These are phyloP conservation scores for Metschnikowia arizonensis DNA, from an alignment of 805 yeast genomes.

Conservation along the genomic window DNA sequence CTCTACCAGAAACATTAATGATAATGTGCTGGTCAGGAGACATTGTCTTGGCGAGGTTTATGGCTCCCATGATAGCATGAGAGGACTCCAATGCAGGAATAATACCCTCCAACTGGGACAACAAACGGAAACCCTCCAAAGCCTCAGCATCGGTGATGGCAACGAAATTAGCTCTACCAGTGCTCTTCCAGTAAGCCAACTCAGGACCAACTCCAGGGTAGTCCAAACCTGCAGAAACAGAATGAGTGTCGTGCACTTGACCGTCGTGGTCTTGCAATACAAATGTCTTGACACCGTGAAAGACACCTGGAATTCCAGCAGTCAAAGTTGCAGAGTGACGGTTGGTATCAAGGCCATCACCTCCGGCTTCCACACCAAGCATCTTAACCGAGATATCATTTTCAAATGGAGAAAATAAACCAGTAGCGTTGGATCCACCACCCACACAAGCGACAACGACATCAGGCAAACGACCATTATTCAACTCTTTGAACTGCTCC, in stretches of 20 bases:
- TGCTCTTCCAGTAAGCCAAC: conserved; percentile 89
- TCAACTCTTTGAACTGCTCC: conserved; percentile 77
- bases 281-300: conserved; percentile 95
- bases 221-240: conserved; percentile 97
- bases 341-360: conserved; percentile 89
- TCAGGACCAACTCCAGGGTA: conserved; percentile 99
- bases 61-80: conserved; percentile 92
- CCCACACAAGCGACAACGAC: conserved; percentile 98
- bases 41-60: conserved; percentile 81
- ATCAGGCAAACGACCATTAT: conserved; percentile 82
- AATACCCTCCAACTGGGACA: conserved; percentile 94
- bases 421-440: conserved; percentile 96
- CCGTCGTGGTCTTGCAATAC: conserved; percentile 91
- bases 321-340: conserved; percentile 91
- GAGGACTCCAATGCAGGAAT: conserved; percentile 98
- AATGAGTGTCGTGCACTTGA: conserved; percentile 95
- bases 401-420: conserved; percentile 93
- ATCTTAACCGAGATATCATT: conserved; percentile 71
- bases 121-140: conserved; percentile 77
- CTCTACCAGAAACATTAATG: conserved; percentile 94
- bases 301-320: conserved; percentile 94
- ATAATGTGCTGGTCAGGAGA: conserved; percentile 73
- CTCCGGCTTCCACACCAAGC: conserved; percentile 98
- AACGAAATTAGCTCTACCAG: conserved; percentile 84
- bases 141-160: conserved; percentile 98